phyloP scores from a whole-genome alignment of 805 yeast genomes.

The Kuraishia borneana region DNA sequence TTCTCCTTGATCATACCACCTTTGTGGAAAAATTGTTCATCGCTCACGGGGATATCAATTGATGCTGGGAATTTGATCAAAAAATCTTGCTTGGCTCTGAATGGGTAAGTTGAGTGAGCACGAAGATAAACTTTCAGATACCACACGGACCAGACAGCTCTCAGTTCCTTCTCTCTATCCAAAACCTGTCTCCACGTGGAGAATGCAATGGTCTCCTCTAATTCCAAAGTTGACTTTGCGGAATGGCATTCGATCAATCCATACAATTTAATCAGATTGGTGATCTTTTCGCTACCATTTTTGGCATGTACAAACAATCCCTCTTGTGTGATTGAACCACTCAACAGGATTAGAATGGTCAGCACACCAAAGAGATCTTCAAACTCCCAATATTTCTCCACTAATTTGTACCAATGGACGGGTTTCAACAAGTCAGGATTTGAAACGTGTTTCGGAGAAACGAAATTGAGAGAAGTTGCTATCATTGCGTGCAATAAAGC shows the following conservation, averaged over 20 bases:
- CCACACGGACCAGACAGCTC: constrained; percentile 28
- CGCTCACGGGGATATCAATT: constrained; percentile 23
- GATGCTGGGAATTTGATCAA: constrained; percentile 17
- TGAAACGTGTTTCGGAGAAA: constrained; percentile 12
- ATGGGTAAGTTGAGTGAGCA: constrained; percentile 25
- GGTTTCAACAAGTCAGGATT: constrained; percentile 17
- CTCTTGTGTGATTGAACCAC: constrained; percentile 18
- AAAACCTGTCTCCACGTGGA: constrained; percentile 21
- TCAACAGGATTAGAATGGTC: constrained; percentile 15
- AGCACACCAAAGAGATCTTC: constrained; percentile 16
- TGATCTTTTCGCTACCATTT: constrained; percentile 15
- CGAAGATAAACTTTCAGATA: constrained; percentile 21
- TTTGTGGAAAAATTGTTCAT: constrained; percentile 12
- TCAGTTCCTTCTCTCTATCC: constrained; percentile 18
- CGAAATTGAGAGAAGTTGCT: constrained; percentile 19
- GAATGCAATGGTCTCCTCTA: constrained; percentile 12
- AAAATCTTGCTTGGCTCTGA: constrained; percentile 7
- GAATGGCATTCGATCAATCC: constrained; percentile 1
- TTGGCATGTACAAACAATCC: constrained; percentile 15
- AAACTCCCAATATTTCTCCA: constrained; percentile 19
- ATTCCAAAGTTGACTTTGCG: constrained; percentile 9
- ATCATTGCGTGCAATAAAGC: constrained; percentile 23
- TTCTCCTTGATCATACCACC: constrained; percentile 5
- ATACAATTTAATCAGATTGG: constrained; percentile 8
- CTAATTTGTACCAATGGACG: constrained; percentile 24